phyloP scores from a whole-genome alignment of 495 filamentous ascomycete genomes.

The Saxophila tyrrhenica region DNA sequence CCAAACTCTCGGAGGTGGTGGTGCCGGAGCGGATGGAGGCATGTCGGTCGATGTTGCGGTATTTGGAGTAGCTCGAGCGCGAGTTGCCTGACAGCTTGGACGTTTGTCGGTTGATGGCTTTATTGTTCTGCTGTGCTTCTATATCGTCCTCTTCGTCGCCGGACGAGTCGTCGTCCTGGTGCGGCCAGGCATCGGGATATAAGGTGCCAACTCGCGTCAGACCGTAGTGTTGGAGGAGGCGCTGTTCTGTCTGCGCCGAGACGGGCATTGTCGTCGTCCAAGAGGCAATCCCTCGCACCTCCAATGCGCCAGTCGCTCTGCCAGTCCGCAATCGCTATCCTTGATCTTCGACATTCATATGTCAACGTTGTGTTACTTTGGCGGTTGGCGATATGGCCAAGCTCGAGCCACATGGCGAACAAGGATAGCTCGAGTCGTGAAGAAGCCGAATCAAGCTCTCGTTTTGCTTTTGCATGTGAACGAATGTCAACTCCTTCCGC shows the following conservation, averaged over 20 bases:
- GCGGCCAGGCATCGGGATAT: slow-evolving; percentile 77
- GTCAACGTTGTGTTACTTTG: too few species aligned
- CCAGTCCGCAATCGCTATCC: too few species aligned
- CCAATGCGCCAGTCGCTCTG: too few species aligned
- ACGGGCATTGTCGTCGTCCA: slow-evolving; percentile 10
- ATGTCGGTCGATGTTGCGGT: slow-evolving; percentile 68
- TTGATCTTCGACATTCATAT: too few species aligned
- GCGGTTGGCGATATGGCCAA: too few species aligned
- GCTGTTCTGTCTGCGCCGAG: slow-evolving; percentile 53
- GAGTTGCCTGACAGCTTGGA: slow-evolving; percentile 12
- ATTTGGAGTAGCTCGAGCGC: slow-evolving; percentile 62
- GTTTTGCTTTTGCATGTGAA: slow-evolving; percentile 3
- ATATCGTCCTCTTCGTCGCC: slow-evolving; percentile 55
- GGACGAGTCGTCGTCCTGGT: slow-evolving; percentile 50
- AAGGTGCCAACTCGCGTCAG: slow-evolving; percentile 63
- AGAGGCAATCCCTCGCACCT: background rate
- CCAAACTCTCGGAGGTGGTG: slow-evolving; percentile 59
- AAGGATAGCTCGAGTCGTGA: too few species aligned
- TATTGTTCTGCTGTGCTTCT: background rate
- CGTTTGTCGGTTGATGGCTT: background rate
- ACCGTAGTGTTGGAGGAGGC: slow-evolving; percentile 81
- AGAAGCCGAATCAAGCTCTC: too few species aligned
- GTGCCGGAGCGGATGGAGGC: slow-evolving; percentile 50
- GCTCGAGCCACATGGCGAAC: background rate
- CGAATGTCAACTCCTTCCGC: background rate